phyloP scores from a whole-genome alignment of 2,329 filamentous ascomycete species.

The Aurifilum marmelostoma region DNA sequence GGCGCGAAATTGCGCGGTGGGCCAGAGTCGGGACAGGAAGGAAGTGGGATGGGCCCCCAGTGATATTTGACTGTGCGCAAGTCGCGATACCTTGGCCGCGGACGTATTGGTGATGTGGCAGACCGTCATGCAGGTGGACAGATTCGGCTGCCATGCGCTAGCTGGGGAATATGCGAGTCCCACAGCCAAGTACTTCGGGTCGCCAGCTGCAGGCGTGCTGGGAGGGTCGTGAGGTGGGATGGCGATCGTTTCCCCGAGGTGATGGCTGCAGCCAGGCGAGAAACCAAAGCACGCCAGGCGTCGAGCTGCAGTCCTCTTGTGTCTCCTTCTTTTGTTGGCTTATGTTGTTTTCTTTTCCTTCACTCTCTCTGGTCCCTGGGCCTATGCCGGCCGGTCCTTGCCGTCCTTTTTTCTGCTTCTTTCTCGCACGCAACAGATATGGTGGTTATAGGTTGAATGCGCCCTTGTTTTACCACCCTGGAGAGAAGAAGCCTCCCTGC shows the following conservation, averaged over 20 bases:
- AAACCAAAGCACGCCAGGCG: slow-evolving; percentile 20
- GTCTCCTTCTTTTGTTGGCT: not conserved
- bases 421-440: not conserved
- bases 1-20: slow-evolving; percentile 36
- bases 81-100: slow-evolving; percentile 43
- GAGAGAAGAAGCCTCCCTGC: not conserved
- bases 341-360: not conserved
- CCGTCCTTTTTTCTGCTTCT: not conserved
- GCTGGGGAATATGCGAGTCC: slow-evolving; percentile 35
- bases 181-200: slow-evolving; percentile 29
- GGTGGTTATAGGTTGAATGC: not conserved
- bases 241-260: slow-evolving; percentile 22
- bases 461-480: not conserved
- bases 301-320: not conserved
- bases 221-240: slow-evolving; percentile 23
- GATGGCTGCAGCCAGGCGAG: slow-evolving; percentile 11
- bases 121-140: slow-evolving; percentile 49
- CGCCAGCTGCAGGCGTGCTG: slow-evolving; percentile 27
- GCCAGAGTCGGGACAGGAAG: slow-evolving; percentile 35
- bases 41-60: slow-evolving; percentile 35
- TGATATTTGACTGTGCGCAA: slow-evolving; percentile 33
- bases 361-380: not conserved
- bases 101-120: slow-evolving; percentile 51
- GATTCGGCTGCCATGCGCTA: slow-evolving; percentile 44
- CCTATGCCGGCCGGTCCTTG: slow-evolving; percentile 25